Conservation (phyloP, 805 yeast species). For the Lipomyces oligophaga region DNA sequence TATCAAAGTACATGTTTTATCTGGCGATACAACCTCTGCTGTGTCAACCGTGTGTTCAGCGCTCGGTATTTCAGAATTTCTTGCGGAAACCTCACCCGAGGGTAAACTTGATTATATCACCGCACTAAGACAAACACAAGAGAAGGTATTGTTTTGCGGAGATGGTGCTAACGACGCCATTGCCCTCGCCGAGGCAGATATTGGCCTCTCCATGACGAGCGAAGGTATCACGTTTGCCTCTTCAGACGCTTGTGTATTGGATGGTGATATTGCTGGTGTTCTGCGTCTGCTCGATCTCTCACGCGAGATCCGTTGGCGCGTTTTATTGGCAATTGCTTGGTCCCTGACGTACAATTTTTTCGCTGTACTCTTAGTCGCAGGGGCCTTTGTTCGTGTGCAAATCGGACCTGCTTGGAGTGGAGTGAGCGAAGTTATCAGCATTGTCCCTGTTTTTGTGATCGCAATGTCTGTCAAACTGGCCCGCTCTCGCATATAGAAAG, state of each 20-base stretch:
- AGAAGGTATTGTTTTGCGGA: conserved; percentile 65
- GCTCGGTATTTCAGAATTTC: conserved; percentile 11
- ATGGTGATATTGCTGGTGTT: conserved; percentile 13
- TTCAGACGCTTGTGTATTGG: conserved; percentile 15
- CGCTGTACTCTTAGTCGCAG: conserved; percentile 18
- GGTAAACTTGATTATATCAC: conserved; percentile 16
- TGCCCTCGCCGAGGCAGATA: conserved; percentile 83
- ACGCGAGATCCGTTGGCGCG: not conserved
- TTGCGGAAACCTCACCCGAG: conserved; percentile 18
- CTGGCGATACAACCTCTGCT: conserved; percentile 14
- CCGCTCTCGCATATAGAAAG: no score
- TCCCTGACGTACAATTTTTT: conserved; percentile 13
- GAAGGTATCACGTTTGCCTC: conserved; percentile 17
- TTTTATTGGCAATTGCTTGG: conserved; percentile 12
- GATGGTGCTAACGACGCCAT: conserved; percentile 94
- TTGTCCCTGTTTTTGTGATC: conserved; percentile 16
- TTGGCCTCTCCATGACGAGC: conserved; percentile 49
- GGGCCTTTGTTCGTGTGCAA: conserved; percentile 19
- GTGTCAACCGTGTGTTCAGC: conserved; percentile 7
- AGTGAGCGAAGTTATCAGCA: conserved; percentile 17
- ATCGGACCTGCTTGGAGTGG: conserved; percentile 24
- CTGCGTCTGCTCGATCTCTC: conserved; percentile 7
- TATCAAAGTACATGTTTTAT: conserved; percentile 14
- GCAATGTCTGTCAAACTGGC: conserved; percentile 9
- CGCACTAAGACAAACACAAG: not conserved